These are phyloP conservation scores for Aspergillus luchuensis DNA, from an alignment of 2,329 filamentous ascomycete genomes.

Conservation along the genomic window DNA sequence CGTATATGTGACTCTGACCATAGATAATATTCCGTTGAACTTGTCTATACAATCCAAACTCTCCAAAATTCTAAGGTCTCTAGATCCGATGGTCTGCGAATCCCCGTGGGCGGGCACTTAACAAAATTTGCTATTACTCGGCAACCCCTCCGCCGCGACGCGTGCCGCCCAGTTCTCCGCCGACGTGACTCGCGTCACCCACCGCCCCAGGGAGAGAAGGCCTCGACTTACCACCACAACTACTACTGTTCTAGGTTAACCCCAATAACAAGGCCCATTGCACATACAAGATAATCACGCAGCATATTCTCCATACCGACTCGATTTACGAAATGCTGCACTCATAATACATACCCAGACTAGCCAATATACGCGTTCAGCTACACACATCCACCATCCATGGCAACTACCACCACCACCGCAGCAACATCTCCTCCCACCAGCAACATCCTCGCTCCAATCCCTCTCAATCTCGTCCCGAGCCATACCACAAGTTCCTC, in stretches of 20 bases:
- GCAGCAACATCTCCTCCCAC: background rate
- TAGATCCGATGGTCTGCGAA: too few relatives aligned
- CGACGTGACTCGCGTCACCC: slow-evolving; percentile 9
- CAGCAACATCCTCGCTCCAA: slow-evolving; percentile 34
- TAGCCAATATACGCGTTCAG: background rate
- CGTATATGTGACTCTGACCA: too few relatives aligned
- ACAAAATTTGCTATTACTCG: background rate
- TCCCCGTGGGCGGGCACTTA: too few relatives aligned
- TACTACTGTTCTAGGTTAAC: background rate
- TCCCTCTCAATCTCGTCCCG: slow-evolving; percentile 37
- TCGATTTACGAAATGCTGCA: too few relatives aligned
- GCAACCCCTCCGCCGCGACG: slow-evolving; percentile 21
- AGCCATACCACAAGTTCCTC: slow-evolving; percentile 6
- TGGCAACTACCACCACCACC: slow-evolving; percentile 36
- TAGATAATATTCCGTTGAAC: too few relatives aligned
- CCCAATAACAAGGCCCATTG: background rate
- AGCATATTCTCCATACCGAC: too few relatives aligned
- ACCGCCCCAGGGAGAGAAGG: background rate
- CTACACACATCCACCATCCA: slow-evolving; percentile 39
- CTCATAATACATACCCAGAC: background rate
- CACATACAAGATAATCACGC: background rate
- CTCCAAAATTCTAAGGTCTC: too few relatives aligned
- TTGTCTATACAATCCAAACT: too few relatives aligned
- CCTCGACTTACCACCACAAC: background rate
- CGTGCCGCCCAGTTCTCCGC: slow-evolving; percentile 28